Conservation (phyloP, 306 rosid genomes). For the Trifolium dubium region DNA sequence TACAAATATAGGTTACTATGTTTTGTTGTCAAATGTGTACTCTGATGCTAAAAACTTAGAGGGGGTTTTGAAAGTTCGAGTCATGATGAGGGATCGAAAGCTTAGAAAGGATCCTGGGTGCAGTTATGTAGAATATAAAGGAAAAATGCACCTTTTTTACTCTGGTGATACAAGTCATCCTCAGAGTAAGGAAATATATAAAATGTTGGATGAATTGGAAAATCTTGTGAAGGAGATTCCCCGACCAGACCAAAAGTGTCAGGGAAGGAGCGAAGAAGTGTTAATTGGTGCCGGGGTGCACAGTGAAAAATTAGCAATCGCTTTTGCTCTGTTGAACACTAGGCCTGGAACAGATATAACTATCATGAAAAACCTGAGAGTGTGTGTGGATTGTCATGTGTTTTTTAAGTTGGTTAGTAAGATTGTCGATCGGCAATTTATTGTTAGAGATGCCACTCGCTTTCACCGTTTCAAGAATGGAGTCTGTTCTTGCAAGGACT, state of each 20-base stretch:
- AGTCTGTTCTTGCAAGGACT: constrained; percentile 84
- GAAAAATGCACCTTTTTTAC: constrained; percentile 69
- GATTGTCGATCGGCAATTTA: constrained; percentile 71
- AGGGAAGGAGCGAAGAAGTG: constrained; percentile 52
- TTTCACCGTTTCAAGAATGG: constrained; percentile 89
- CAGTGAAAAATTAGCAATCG: constrained; percentile 82
- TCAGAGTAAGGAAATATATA: constrained; percentile 59
- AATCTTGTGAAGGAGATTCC: constrained; percentile 51
- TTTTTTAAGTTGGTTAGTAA: constrained; percentile 78
- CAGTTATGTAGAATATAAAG: constrained; percentile 76
- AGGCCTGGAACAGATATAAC: constrained; percentile 64
- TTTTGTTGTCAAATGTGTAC: constrained; percentile 76
- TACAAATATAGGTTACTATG: constrained; percentile 78
- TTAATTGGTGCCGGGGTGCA: constrained; percentile 59
- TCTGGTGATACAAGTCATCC: constrained; percentile 73
- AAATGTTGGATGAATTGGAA: constrained; percentile 65
- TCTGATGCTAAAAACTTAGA: constrained; percentile 63
- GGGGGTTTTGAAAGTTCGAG: constrained; percentile 68
- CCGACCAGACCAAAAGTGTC: constrained; percentile 38
- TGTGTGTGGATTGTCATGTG: constrained; percentile 80
- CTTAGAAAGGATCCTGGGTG: constrained; percentile 82
- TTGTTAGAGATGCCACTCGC: constrained; percentile 86
- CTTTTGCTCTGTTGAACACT: constrained; percentile 67
- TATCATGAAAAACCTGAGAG: constrained; percentile 83
- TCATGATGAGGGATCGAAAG: constrained; percentile 75